Percentiles rank a stretch among this genome's conserved stretches.
Evolutionary conservation across 768 basidiomycete species (phyloP).

Genomic region (Pholiota molesta): DNA sequence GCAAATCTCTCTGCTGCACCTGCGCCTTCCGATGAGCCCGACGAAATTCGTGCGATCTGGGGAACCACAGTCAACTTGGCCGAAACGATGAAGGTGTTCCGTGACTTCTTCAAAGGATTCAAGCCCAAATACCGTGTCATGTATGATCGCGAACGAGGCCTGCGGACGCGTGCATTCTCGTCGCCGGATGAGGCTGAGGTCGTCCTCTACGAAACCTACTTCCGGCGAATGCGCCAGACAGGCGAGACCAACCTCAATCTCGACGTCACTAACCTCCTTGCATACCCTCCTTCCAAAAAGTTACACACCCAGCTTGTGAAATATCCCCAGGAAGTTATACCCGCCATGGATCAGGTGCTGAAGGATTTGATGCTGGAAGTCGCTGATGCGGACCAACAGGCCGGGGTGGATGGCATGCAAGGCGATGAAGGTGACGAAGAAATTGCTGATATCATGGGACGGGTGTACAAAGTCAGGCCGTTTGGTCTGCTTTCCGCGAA

Average conservation of each 20-base stretch:
- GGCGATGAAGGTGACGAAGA: slow-evolving; percentile 81
- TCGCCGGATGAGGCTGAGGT: slow-evolving; percentile 71
- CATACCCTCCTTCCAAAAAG: slow-evolving; percentile 85
- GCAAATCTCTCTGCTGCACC: slow-evolving; percentile 61
- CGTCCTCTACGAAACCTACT: slow-evolving; percentile 76
- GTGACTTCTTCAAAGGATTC: slow-evolving; percentile 88
- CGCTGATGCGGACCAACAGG: slow-evolving; percentile 79
- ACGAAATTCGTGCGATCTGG: slow-evolving; percentile 93
- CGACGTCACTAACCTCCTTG: slow-evolving; percentile 82
- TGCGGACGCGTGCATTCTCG: slow-evolving; percentile 50
- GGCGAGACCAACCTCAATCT: slow-evolving; percentile 94
- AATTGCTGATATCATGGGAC: slow-evolving; percentile 83
- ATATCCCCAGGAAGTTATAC: slow-evolving; percentile 97
- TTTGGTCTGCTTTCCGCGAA: slow-evolving; percentile 84
- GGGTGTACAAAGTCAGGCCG: slow-evolving; percentile 92
- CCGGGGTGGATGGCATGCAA: slow-evolving; percentile 73
- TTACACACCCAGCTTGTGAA: slow-evolving; percentile 83
- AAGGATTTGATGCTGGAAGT: slow-evolving; percentile 91
- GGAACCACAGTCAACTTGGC: slow-evolving; percentile 93
- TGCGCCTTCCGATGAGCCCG: slow-evolving; percentile 69
- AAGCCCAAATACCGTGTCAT: slow-evolving; percentile 86
- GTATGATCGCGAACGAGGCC: slow-evolving; percentile 67
- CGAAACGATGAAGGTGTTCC: slow-evolving; percentile 90
- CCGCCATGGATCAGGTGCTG: slow-evolving; percentile 95
- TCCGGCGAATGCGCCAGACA: slow-evolving; percentile 86